Conservation (phyloP, 2,329 filamentous ascomycete species). For the Colletotrichum scovillei region DNA sequence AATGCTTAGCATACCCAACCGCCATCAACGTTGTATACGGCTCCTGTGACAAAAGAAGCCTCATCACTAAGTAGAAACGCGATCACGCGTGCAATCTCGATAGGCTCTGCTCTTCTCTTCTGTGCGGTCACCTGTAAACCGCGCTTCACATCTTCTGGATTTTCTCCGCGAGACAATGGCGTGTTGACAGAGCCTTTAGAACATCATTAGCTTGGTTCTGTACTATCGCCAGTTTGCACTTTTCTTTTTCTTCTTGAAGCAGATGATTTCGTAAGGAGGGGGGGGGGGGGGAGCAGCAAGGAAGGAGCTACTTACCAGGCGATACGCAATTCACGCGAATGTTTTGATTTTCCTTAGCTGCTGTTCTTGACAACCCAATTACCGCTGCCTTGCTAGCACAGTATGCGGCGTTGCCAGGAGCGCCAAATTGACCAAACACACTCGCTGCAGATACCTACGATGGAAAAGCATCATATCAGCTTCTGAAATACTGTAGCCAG, state of each 20-base stretch:
- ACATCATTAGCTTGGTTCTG: not conserved
- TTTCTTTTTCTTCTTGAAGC: not conserved
- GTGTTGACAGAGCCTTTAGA: not conserved
- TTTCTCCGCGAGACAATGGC: not conserved
- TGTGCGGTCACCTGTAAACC: conserved; percentile 36
- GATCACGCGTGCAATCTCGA: conserved; percentile 42
- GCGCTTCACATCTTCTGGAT: conserved; percentile 26
- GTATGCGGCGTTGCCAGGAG: conserved; percentile 43
- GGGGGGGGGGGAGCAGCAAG: too few species aligned
- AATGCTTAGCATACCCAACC: conserved; percentile 36
- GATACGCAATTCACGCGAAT: not conserved
- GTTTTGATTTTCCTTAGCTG: conserved; percentile 45
- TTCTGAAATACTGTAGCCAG: not conserved
- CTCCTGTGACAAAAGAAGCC: conserved; percentile 42
- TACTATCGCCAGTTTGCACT: not conserved
- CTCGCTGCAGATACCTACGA: not conserved
- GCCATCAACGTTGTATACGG: conserved; percentile 40
- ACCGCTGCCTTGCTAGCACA: conserved; percentile 51
- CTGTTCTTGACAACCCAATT: conserved; percentile 47
- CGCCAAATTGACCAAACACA: not conserved
- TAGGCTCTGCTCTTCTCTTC: conserved; percentile 39
- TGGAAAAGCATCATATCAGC: not conserved
- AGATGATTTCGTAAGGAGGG: conserved; percentile 36
- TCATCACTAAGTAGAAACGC: conserved; percentile 44
- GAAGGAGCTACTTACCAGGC: not conserved